These are phyloP conservation scores for Oryza brachyantha DNA, from an alignment of 176 grass and related monocot genomes.

Conservation along the genomic window DNA sequence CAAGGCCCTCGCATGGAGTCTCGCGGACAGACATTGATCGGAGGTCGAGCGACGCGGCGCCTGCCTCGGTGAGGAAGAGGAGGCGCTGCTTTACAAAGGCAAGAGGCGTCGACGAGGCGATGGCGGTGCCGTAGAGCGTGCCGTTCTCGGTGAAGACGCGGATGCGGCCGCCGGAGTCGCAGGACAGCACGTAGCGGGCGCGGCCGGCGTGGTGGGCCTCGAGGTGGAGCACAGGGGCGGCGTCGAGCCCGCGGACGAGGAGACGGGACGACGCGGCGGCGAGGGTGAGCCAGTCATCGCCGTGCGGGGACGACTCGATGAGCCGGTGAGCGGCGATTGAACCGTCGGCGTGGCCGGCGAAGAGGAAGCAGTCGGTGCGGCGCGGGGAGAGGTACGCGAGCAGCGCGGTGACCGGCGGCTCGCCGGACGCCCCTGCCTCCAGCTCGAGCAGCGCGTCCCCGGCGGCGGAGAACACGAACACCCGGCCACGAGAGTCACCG, in stretches of 20 bases:
- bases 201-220: slow-evolving; percentile 74
- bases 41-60: slow-evolving; percentile 78
- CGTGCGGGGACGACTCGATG: slow-evolving; percentile 53
- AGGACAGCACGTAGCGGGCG: slow-evolving; percentile 70
- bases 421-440: slow-evolving; percentile 21
- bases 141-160: slow-evolving; percentile 93
- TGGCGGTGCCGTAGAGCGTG: slow-evolving; percentile 86
- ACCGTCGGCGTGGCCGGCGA: slow-evolving; percentile 68
- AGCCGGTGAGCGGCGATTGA: slow-evolving; percentile 70
- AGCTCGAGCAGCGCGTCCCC: slow-evolving; percentile 81
- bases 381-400: slow-evolving; percentile 67
- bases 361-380: slow-evolving; percentile 67
- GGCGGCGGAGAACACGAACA: slow-evolving; percentile 72
- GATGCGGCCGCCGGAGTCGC: slow-evolving; percentile 67
- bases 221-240: slow-evolving; percentile 59
- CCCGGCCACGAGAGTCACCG: slow-evolving; percentile 66
- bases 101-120: slow-evolving; percentile 63
- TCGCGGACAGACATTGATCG: slow-evolving; percentile 80
- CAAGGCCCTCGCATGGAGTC: slow-evolving; percentile 68
- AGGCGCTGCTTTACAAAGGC: slow-evolving; percentile 93
- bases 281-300: slow-evolving; percentile 83
- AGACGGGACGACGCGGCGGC: slow-evolving; percentile 42
- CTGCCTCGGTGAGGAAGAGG: slow-evolving; percentile 76
- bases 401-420: slow-evolving; percentile 56
- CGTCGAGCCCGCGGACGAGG: slow-evolving; percentile 62